Evolutionary conservation across 169 alveolate genomes (phyloP).

Genomic region (Plasmodium adleri): DNA sequence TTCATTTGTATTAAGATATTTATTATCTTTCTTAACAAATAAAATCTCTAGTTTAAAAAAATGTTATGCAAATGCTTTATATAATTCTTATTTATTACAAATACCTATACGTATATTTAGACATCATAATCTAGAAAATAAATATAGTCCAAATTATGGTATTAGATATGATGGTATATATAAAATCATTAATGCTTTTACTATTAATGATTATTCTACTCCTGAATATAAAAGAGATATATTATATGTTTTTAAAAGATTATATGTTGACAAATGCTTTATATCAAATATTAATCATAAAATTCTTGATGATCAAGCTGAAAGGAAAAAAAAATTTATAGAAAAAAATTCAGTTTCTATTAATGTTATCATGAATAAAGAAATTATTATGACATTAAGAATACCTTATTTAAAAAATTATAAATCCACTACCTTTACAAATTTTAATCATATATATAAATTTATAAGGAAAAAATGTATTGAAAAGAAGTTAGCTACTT

Average conservation of each 20-base stretch:
- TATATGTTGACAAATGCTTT: constrained; percentile 67
- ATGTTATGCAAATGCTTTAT: constrained; percentile 67
- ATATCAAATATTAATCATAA: constrained; percentile 21
- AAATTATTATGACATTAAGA: constrained; percentile 46
- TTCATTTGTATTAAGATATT: constrained; percentile 46
- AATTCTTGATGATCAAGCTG: constrained; percentile 17
- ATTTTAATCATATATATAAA: constrained; percentile 57
- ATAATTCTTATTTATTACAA: constrained; percentile 49
- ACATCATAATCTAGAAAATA: constrained; percentile 41
- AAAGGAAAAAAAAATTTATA: constrained; percentile 40
- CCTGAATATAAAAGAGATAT: constrained; percentile 62
- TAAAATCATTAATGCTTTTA: constrained; percentile 54
- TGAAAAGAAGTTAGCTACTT: constrained; percentile 14
- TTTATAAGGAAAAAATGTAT: constrained; percentile 44
- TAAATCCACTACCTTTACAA: constrained; percentile 55
- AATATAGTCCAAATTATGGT: constrained; percentile 68
- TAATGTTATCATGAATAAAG: constrained; percentile 30
- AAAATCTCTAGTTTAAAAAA: constrained; percentile 59
- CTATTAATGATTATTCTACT: constrained; percentile 58
- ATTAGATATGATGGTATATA: constrained; percentile 65
- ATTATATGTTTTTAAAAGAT: constrained; percentile 51
- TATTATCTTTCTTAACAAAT: constrained; percentile 41
- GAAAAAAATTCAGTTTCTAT: constrained; percentile 61
- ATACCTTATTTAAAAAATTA: constrained; percentile 62
- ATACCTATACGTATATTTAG: constrained; percentile 63